These are phyloP conservation scores for Fusarium verrucosum DNA, from an alignment of 2,329 filamentous ascomycete genomes.

Conservation along the genomic window DNA sequence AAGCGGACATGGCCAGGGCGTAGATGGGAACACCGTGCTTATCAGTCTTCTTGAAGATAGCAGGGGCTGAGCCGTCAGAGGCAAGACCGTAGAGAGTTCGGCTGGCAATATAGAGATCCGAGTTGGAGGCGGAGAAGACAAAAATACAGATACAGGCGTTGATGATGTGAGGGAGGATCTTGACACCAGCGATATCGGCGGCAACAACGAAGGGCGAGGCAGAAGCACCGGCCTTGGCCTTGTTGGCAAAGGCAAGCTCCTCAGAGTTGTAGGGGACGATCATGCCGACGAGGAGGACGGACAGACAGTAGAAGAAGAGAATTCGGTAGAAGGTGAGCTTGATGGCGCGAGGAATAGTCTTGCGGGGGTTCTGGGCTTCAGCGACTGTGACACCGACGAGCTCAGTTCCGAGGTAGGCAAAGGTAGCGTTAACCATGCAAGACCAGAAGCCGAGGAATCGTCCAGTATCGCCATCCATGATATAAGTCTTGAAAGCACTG, in stretches of 20 bases:
- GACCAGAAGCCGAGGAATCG: slow-evolving; percentile 73
- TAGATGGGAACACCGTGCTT: slow-evolving; percentile 75
- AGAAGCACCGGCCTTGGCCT: slow-evolving; percentile 49
- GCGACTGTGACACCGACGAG: slow-evolving; percentile 81
- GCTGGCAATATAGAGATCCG: slow-evolving; percentile 79
- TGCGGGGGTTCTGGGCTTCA: slow-evolving; percentile 81
- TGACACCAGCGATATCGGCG: slow-evolving; percentile 70
- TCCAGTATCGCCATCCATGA: slow-evolving; percentile 50
- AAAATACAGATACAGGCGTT: slow-evolving; percentile 80
- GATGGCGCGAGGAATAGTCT: slow-evolving; percentile 80
- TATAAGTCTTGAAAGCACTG: slow-evolving; percentile 51
- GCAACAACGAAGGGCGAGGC: slow-evolving; percentile 80
- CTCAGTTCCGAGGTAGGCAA: slow-evolving; percentile 81
- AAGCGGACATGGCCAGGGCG: slow-evolving; percentile 67
- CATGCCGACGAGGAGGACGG: slow-evolving; percentile 79
- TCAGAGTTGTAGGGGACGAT: slow-evolving; percentile 75
- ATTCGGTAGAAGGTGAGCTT: slow-evolving; percentile 85
- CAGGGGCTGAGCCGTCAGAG: slow-evolving; percentile 74
- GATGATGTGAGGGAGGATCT: slow-evolving; percentile 70
- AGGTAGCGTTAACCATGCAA: slow-evolving; percentile 78
- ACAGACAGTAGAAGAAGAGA: slow-evolving; percentile 80
- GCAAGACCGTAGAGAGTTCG: slow-evolving; percentile 79
- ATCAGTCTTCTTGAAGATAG: slow-evolving; percentile 76
- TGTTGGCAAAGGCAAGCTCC: slow-evolving; percentile 67
- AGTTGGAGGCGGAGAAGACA: slow-evolving; percentile 81